A percentile compares a stretch with the other conserved stretches of the same genome.
phyloP scores from a whole-genome alignment of 768 basidiomycete species.

The Serendipita indica region DNA sequence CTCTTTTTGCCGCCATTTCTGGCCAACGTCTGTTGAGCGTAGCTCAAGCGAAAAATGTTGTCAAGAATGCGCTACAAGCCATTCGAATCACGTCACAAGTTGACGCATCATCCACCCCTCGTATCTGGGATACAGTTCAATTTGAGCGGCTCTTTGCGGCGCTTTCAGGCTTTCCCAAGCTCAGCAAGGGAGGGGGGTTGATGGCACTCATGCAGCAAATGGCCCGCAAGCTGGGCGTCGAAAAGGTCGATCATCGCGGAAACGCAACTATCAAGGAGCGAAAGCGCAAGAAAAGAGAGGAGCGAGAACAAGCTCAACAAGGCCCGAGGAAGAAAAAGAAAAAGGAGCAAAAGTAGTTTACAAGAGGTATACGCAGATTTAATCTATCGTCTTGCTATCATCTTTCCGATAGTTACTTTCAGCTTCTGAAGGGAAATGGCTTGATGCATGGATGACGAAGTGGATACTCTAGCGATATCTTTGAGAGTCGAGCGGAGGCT shows the following conservation, averaged over 20 bases:
- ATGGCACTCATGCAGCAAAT: constrained; percentile 14
- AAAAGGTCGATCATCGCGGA: neutral
- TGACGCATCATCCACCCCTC: constrained; percentile 20
- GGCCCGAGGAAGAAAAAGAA: constrained; percentile 20
- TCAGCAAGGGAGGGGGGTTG: neutral
- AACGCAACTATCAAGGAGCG: constrained; percentile 16
- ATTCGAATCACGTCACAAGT: constrained; percentile 50
- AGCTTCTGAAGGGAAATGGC: no score
- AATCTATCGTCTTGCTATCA: no score
- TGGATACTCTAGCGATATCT: no score
- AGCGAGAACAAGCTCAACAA: constrained; percentile 14
- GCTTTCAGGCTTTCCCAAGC: constrained; percentile 34
- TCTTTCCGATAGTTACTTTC: no score
- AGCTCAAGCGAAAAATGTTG: constrained; percentile 59
- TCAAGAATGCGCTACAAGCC: constrained; percentile 51
- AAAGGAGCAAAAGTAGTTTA: constrained; percentile 12
- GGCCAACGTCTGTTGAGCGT: constrained; percentile 35
- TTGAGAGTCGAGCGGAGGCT: no score
- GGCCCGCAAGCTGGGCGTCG: constrained; percentile 11
- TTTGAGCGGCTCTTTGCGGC: constrained; percentile 39
- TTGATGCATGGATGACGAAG: no score
- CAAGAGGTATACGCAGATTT: neutral
- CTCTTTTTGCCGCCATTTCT: constrained; percentile 35
- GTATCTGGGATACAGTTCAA: constrained; percentile 43
- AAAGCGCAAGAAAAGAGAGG: constrained; percentile 19